These are phyloP conservation scores for Kwoniella shivajii DNA, from an alignment of 1,284 basidiomycete species.

Conservation along the genomic window DNA sequence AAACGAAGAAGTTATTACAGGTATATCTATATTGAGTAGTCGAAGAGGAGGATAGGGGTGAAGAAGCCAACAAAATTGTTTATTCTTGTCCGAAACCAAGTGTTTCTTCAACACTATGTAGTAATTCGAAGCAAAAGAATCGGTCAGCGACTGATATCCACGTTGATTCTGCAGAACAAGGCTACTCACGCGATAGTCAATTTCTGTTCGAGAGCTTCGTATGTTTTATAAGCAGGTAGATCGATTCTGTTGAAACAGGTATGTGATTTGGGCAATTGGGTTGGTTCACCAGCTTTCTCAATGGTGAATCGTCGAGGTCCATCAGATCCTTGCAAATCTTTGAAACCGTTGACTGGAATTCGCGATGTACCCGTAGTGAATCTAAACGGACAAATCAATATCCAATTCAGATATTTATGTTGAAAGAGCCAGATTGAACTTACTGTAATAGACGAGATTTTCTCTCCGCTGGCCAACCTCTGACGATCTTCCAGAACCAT, in stretches of 20 bases:
- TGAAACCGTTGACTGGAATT: constrained; percentile 98
- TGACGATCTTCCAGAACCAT: constrained; percentile 99
- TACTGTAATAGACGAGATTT: constrained; percentile 56
- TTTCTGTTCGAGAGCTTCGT: constrained; percentile 85
- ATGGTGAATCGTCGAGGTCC: constrained; percentile 93
- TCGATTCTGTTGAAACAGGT: constrained; percentile 90
- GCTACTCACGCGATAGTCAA: constrained; percentile 67
- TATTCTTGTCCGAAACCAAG: constrained; percentile 57
- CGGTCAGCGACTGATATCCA: neutral
- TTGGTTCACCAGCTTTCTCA: constrained; percentile 92
- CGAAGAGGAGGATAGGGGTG: neutral
- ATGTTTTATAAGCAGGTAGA: constrained; percentile 87
- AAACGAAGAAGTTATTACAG: neutral
- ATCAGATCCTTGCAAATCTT: constrained; percentile 96
- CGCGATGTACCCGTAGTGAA: constrained; percentile 97
- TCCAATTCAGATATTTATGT: too few species aligned
- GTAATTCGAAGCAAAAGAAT: neutral
- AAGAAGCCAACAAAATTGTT: neutral
- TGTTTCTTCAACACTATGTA: constrained; percentile 60
- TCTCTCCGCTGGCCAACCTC: constrained; percentile 92
- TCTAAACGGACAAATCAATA: constrained; percentile 11
- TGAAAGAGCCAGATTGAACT: too few species aligned
- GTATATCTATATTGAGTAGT: neutral
- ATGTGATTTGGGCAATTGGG: constrained; percentile 78
- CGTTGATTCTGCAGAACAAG: neutral